Conservation (phyloP, 768 basidiomycete genomes). For the Tulasnella sp. region DNA sequence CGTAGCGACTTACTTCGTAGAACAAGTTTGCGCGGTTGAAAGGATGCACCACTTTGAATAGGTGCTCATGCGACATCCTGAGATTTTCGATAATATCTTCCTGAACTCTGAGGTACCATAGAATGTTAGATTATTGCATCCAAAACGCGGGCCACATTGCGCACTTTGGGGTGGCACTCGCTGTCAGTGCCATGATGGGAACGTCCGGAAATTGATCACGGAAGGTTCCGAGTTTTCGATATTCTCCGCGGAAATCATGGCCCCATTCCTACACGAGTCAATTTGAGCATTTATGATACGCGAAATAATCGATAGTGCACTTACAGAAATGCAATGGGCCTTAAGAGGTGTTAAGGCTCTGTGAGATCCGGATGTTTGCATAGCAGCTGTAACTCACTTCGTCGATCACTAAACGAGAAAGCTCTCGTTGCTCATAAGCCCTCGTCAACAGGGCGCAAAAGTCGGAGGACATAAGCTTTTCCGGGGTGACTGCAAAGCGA, state of each 20-base stretch:
- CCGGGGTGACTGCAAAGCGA: slow-evolving; percentile 62
- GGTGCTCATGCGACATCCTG: slow-evolving; percentile 57
- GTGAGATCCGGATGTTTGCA: slow-evolving; percentile 1
- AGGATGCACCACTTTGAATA: slow-evolving; percentile 71
- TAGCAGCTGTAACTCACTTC: slow-evolving; percentile 55
- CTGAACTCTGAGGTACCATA: slow-evolving; percentile 59
- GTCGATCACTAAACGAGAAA: slow-evolving; percentile 79
- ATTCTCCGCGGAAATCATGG: slow-evolving; percentile 76
- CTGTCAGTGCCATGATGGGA: slow-evolving; percentile 87
- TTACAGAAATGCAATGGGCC: slow-evolving; percentile 84
- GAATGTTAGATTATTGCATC: not conserved
- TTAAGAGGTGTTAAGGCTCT: slow-evolving; percentile 40
- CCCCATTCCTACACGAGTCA: slow-evolving; percentile 71
- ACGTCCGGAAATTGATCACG: slow-evolving; percentile 66
- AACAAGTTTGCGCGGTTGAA: slow-evolving; percentile 81
- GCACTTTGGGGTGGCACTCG: slow-evolving; percentile 74
- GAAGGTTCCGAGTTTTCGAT: slow-evolving; percentile 71
- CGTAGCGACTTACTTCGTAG: slow-evolving; percentile 62
- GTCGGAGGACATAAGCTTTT: slow-evolving; percentile 62
- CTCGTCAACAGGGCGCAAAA: slow-evolving; percentile 56
- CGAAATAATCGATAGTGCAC: not conserved
- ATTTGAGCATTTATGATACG: not conserved
- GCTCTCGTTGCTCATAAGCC: slow-evolving; percentile 57
- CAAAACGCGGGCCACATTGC: slow-evolving; percentile 37
- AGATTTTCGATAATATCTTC: slow-evolving; percentile 71